Conservation (phyloP, 805 yeast species). For the Yamadazyma tumulicola region DNA sequence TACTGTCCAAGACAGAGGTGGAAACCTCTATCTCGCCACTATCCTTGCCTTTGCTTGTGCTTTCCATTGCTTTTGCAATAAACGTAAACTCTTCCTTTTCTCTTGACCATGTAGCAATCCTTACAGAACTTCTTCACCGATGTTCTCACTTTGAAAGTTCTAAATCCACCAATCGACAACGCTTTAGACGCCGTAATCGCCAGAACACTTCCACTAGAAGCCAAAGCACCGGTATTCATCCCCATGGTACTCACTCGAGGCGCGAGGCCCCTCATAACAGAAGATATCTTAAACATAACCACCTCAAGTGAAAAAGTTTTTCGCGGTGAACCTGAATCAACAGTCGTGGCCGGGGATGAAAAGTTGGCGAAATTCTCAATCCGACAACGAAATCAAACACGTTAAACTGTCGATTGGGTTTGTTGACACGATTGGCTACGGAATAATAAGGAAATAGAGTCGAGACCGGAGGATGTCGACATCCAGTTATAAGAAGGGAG, state of each 20-base stretch:
- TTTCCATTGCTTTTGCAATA: conserved; percentile 90
- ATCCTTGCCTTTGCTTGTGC: conserved; percentile 92
- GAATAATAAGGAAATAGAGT: not conserved
- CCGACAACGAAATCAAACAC: conserved; percentile 7
- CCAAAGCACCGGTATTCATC: not conserved
- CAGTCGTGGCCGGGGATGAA: not conserved
- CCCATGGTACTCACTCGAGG: conserved; percentile 1
- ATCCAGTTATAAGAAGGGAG: conserved; percentile 77
- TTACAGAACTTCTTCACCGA: conserved; percentile 91
- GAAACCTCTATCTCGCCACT: conserved; percentile 5
- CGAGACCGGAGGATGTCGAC: conserved; percentile 82
- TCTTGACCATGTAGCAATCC: conserved; percentile 85
- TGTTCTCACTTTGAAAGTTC: conserved; percentile 89
- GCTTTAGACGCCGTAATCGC: conserved; percentile 8
- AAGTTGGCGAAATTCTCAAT: conserved; percentile 1
- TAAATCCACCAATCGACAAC: conserved; percentile 15
- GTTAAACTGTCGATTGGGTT: no score
- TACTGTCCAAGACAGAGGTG: not conserved
- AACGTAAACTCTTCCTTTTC: conserved; percentile 92
- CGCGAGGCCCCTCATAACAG: not conserved
- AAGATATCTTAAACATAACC: conserved; percentile 9
- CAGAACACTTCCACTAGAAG: not conserved
- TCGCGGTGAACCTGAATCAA: not conserved
- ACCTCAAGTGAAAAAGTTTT: not conserved
- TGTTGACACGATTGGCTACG: no score